Evolutionary conservation across 2,329 filamentous ascomycete genomes (phyloP), one percentile per base, ranked within the genome.

Genomic region (Talaromyces albobiverticillius): DNA sequence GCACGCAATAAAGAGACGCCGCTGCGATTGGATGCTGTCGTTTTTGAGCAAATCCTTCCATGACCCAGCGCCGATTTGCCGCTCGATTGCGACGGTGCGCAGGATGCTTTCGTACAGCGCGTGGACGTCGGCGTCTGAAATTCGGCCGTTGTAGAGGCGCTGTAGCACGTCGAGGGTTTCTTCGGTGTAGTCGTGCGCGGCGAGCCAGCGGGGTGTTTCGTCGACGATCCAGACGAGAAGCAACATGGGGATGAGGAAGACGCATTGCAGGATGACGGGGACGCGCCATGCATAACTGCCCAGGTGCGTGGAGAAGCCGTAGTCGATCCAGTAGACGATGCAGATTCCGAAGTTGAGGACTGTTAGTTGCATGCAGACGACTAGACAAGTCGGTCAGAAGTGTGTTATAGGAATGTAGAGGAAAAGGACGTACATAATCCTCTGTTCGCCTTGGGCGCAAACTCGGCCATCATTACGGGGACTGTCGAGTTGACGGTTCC

Each of bases 331-430:
- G 57, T 77, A 77, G 1, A 73, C 70, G 20, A 78, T 59, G 49
- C 73, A 69, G 46, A 76, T 75, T 1, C 71, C 76, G n/a, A 78
- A 72, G 55, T 78, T 79, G 13, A 80, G 68, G 0, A 75, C 76
- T 0, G 75, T 75, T 1, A 79, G 61, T 54, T 79, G 76, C 14
- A 74, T 73, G 54, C 76, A 78, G 48, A 78, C 76, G 56, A 60
- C 49, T 52, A 29, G 26, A 10, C 26, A 29, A 10, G 10, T 6
- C 10, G 10, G 26, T 29, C 26, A 29, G 26, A 29, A 10, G 10
- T 29, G 5, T 29, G 26, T 10, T 6, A 10, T 10, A 29, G 10
- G 10, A 29, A 22, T 25, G 22, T 25, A 23, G 7, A 22, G 5
- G 7, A 5, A 40, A 46, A n/a, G 10, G 16, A 34, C 49, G 18